Conservation (phyloP, 2,329 filamentous ascomycete genomes). For the Fusarium setosum region DNA sequence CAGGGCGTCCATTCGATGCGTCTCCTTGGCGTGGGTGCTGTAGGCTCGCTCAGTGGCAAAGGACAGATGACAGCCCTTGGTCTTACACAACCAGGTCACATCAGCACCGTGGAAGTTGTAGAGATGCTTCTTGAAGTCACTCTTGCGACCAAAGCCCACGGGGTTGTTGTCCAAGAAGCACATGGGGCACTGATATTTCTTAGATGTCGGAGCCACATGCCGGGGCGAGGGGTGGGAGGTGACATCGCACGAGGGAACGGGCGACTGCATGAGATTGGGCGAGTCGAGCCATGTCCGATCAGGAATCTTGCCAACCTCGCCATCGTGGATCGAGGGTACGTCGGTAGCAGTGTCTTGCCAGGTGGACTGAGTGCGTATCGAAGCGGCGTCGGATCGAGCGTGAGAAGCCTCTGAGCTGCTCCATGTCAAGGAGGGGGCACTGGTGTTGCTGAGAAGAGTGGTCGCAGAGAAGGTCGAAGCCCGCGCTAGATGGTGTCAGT, state of each 20-base stretch:
- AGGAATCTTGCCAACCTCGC: constrained; percentile 47
- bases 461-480: constrained; percentile 54
- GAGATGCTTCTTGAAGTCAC: constrained; percentile 62
- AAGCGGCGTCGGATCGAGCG: constrained; percentile 52
- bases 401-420: constrained; percentile 55
- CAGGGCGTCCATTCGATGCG: constrained; percentile 54
- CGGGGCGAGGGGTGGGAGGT: constrained; percentile 52
- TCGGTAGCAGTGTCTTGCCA: constrained; percentile 51
- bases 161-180: constrained; percentile 58
- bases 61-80: constrained; percentile 54
- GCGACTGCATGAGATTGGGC: constrained; percentile 51
- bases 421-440: constrained; percentile 55
- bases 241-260: constrained; percentile 46
- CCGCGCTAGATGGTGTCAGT: constrained; percentile 47
- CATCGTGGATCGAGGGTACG: constrained; percentile 48
- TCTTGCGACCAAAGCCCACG: constrained; percentile 59
- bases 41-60: constrained; percentile 59
- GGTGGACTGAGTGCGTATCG: constrained; percentile 53
- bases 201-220: constrained; percentile 51
- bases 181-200: constrained; percentile 59
- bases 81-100: constrained; percentile 56
- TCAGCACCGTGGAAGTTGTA: constrained; percentile 59
- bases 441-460: constrained; percentile 54
- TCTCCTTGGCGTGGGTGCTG: constrained; percentile 56
- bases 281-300: constrained; percentile 56